These are phyloP conservation scores for Leccinum obscurum DNA, from an alignment of 768 basidiomycete species.

Conservation along the genomic window DNA sequence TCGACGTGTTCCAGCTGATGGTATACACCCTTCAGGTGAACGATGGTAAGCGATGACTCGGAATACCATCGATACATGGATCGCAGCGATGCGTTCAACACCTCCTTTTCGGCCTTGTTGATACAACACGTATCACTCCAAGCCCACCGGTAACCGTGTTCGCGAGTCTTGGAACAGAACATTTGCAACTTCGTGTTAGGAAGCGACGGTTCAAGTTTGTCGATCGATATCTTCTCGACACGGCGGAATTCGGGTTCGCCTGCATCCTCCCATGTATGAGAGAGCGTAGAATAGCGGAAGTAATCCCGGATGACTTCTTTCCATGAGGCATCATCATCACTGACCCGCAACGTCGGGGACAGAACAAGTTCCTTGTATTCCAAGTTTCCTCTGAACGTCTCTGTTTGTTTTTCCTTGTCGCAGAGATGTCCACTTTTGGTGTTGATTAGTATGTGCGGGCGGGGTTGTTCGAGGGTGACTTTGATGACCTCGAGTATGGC, in stretches of 20 bases:
- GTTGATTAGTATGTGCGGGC: conserved; percentile 6
- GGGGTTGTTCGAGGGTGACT: no score
- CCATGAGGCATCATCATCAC: neutral
- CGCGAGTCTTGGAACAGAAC: conserved; percentile 17
- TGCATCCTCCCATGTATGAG: conserved; percentile 22
- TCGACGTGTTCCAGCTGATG: no score
- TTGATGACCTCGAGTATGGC: no score
- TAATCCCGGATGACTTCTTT: conserved; percentile 8
- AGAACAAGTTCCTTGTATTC: conserved; percentile 19
- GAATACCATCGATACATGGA: conserved; percentile 33
- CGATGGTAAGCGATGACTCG: conserved; percentile 24
- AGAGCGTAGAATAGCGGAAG: conserved; percentile 23
- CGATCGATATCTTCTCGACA: conserved; percentile 12
- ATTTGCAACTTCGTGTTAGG: conserved; percentile 14
- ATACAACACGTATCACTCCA: conserved; percentile 16
- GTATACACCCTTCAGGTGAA: conserved; percentile 21
- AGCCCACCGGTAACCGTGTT: conserved; percentile 21
- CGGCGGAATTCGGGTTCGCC: conserved; percentile 19
- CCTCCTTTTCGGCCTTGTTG: neutral
- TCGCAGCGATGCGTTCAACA: conserved; percentile 22
- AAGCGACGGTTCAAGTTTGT: conserved; percentile 9
- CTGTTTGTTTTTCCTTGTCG: conserved; percentile 4
- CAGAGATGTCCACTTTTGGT: conserved; percentile 17
- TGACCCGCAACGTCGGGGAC: conserved; percentile 7
- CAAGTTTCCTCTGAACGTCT: conserved; percentile 9